Evolutionary conservation across 1,284 basidiomycete species (phyloP).

Genomic region (Apiotrichum gracile): DNA sequence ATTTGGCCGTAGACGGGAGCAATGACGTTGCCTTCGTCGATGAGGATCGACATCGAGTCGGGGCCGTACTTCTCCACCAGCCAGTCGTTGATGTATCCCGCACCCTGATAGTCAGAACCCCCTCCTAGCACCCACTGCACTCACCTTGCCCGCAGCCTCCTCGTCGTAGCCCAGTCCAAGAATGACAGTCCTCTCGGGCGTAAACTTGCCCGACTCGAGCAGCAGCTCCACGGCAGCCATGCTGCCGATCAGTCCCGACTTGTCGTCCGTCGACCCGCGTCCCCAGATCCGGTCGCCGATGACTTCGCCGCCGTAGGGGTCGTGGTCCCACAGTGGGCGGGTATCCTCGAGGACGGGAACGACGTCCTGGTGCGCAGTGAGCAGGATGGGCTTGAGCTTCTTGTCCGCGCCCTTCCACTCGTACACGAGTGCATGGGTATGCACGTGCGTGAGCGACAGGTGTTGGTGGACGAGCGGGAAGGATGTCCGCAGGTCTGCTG

Average conservation of each 20-base stretch:
- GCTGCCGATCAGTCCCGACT: slow-evolving; percentile 56
- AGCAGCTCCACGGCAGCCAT: slow-evolving; percentile 57
- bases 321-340: slow-evolving; percentile 55
- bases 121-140: slow-evolving; percentile 5
- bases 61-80: slow-evolving; percentile 57
- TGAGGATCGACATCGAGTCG: slow-evolving; percentile 57
- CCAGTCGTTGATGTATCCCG: slow-evolving; percentile 50
- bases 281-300: slow-evolving; percentile 60
- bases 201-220: slow-evolving; percentile 51
- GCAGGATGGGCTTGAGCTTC: slow-evolving; percentile 58
- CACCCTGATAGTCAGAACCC: slow-evolving; percentile 51
- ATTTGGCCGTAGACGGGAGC: slow-evolving; percentile 28
- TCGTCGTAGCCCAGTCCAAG: slow-evolving; percentile 68
- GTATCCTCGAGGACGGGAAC: slow-evolving; percentile 57
- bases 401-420: slow-evolving; percentile 57
- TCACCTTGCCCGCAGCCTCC: slow-evolving; percentile 54
- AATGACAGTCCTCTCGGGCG: slow-evolving; percentile 55
- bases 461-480: slow-evolving; percentile 50
- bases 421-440: slow-evolving; percentile 61
- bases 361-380: slow-evolving; percentile 63
- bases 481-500: slow-evolving; percentile 38
- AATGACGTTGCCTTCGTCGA: slow-evolving; percentile 47
- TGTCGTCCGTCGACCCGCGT: slow-evolving; percentile 59
- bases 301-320: slow-evolving; percentile 60
- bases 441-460: slow-evolving; percentile 56